Evolutionary conservation across 257 asterid species (phyloP), one percentile per base, ranked within the genome.

Genomic region (Cinchona pubescens): DNA sequence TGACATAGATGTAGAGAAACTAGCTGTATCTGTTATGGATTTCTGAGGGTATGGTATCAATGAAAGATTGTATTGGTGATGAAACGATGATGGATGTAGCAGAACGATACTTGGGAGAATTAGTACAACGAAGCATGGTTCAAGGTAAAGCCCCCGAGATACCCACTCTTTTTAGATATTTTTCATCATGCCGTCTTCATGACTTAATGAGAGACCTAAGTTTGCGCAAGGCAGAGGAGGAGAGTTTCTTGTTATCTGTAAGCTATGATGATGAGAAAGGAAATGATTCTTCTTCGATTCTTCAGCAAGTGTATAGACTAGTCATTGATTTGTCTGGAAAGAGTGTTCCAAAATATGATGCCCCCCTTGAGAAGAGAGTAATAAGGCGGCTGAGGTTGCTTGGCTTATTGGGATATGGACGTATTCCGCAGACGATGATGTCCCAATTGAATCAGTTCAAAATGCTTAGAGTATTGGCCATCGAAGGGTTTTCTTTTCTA

Each of bases 51-150:
- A n/a, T 69, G 32, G 38, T 46, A 25, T 69, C 58, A 8, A 15
- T 4, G 13, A 58, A 69, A 14, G 43, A 69, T 42, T 25, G 25
- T 27, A n/a, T n/a, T n/a, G 73, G 59, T 18, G 42, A 45, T 2
- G 75, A 71, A 34, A 12, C 75, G 19, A 15, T 71, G 75, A 71
- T 71, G 64, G 65, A 51, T 51, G 64, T 71, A 4, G 75, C 65
- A 7, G 64, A 71, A 13, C 48, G 64, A 10, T 71, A 71, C 46
- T 29, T 71, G 48, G 64, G 19, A 15, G 75, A 71, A 51, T 55
- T 71, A 48, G 75, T 40, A 53, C 16, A 71, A 38, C 35, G 75
- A 13, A 16, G 64, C 64, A 30, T 71, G 48, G 62, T 71, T 55
- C 32, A 32, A 1, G 49, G 34, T 13, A 23, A 30, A 51, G 10